Evolutionary conservation across 2,329 filamentous ascomycete species (phyloP), one percentile per base, ranked within the genome.

Genomic region (Colletotrichum destructivum): DNA sequence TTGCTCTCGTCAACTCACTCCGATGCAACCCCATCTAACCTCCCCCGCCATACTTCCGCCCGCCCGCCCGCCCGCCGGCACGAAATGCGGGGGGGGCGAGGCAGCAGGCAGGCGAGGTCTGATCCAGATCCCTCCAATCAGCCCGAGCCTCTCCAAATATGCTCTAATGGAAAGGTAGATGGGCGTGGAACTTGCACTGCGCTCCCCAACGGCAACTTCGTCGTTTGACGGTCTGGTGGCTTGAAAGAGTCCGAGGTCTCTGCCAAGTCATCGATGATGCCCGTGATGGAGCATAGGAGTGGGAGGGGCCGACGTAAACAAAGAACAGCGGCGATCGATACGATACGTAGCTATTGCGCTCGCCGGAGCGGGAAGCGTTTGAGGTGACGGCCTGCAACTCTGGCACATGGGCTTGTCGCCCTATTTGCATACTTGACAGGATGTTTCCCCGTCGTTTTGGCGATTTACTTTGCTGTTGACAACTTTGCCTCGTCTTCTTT

Each of bases 261-360:
- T 9, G 6, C 35, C 18, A 11, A 52, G 52, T n/a, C 26, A 6
- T 16, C 3, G 21, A 35, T 60, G 46, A 40, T 67, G 46, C 16
- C 23, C 38, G n/a, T 40, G 42, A 52, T 42, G 26, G 40, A 56
- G 40, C n/a, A 54, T 44, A 62, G 11, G 60, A 46, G 35, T 46
- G 69, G 59, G 69, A 71, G 69, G 69, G 64, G 64, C 69, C 69
- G 64, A 69, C 38, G 52, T 18, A 18, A 35, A 21, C 11, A 21
- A 16, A 51, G 21, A 38, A 38, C 18, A 31, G 13, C 52, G 65
- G 62, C 59, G 52, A 59, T 62, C 65, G 57, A 59, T 57, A 49
- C 65, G 57, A 59, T 57, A 49, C 35, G 42, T 35, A 21, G 59
- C 18, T 26, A 23, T 55, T 38, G 65, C 65, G 40, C 35, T 47